A percentile compares a stretch with the other conserved stretches of the same genome.
Conservation (phyloP, 495 filamentous ascomycete species). For the Tuber brumale region DNA sequence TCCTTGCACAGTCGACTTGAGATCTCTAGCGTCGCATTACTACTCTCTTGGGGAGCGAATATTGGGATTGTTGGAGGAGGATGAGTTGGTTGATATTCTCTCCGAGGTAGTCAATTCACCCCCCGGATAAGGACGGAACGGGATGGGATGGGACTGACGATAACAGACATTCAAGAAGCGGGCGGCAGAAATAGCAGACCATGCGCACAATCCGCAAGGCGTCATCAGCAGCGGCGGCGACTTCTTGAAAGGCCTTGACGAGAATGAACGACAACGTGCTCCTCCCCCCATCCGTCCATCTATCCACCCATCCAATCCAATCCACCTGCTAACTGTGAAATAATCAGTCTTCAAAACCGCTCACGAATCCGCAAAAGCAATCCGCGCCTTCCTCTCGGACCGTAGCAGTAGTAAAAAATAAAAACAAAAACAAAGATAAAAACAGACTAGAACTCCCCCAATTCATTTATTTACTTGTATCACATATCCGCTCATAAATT, state of each 20-base stretch:
- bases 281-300: slow-evolving; percentile 15
- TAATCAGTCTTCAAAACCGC: slow-evolving; percentile 67
- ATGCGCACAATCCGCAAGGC: slow-evolving; percentile 79
- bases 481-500: neutral
- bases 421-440: slow-evolving; percentile 11
- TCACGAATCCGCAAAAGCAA: slow-evolving; percentile 79
- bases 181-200: slow-evolving; percentile 77
- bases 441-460: neutral
- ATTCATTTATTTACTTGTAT: slow-evolving; percentile 8
- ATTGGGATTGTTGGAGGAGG: slow-evolving; percentile 85
- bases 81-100: slow-evolving; percentile 74
- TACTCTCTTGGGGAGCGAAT: slow-evolving; percentile 77
- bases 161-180: slow-evolving; percentile 70
- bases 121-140: neutral
- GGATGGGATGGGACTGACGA: slow-evolving; percentile 10
- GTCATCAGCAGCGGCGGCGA: slow-evolving; percentile 65
- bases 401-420: slow-evolving; percentile 38
- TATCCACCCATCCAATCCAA: neutral
- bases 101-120: slow-evolving; percentile 51
- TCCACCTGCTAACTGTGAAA: slow-evolving; percentile 1
- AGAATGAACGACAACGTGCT: slow-evolving; percentile 74
- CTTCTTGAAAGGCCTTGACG: slow-evolving; percentile 82
- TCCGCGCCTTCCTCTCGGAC: slow-evolving; percentile 78
- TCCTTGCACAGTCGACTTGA: slow-evolving; percentile 74
- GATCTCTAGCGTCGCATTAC: slow-evolving; percentile 74